Evolutionary conservation across 129 eudicot genomes (phyloP), one percentile per base, ranked within the genome.

Genomic region (Calendula officinalis): DNA sequence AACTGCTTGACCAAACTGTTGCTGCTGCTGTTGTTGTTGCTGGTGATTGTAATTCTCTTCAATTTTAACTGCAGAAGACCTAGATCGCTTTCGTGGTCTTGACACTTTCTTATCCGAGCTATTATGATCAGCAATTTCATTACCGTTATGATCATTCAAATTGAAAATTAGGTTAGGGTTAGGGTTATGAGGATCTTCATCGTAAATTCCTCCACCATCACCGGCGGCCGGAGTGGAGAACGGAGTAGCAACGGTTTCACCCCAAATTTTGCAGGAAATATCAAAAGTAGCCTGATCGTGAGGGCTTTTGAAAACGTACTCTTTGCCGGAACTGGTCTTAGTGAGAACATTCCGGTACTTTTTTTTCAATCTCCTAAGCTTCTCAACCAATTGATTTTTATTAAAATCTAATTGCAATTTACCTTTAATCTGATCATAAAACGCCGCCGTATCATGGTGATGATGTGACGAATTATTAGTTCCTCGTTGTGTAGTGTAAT

Each of bases 241-340:
- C 7, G 67, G 40, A 8, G 38, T 60, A 1, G 72, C 10, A 7
- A 22, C 68, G 1, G 37, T 10, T 8, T 81, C 77, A 49, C 65
- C 49, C 91, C 97, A 84, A 45, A 90, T 86, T 74, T 75, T 81
- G 39, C 79, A 54, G 4, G 95, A 80, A 45, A 88, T 55, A 10
- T 94, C 97, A 36, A 94, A 94, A 17, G 99, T 83, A 3, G 89
- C 76, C 43, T 88, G 96, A 75, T 94, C 99, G 39, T 94, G 99
- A 13, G 89, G 89, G 27, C 77, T 83, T 71, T 88, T 94, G 33
- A 94, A 94, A 3, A 79, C 77, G 49, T 77, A 83, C 12, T 94
- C 96, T 39, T 88, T 94, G 0, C 97, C 99, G 0, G 85, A 67
- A 34, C 77, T 79, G 17, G 80, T 76, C 74, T 86, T 88, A 38